A percentile compares a stretch with the other conserved stretches of the same genome.
phyloP scores from a whole-genome alignment of 2,329 filamentous ascomycete genomes.

The Myrmaecium sp. region DNA sequence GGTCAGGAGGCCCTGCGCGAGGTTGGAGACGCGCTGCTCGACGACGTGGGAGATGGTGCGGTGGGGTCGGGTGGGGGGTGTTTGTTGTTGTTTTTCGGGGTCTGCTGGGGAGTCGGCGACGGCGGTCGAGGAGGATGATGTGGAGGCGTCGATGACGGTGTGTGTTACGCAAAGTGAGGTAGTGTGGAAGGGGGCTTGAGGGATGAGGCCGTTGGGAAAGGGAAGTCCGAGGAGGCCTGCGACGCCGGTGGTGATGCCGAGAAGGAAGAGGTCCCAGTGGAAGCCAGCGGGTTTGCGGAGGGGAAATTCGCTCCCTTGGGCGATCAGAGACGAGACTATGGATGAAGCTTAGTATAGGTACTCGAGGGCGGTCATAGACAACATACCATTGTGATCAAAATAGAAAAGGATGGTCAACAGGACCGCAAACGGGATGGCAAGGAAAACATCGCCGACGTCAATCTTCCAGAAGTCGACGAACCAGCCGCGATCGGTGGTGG shows the following conservation, averaged over 20 bases:
- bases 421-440: slow-evolving; percentile 74
- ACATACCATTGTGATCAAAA: slow-evolving; percentile 57
- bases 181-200: slow-evolving; percentile 43
- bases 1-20: slow-evolving; percentile 36
- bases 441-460: slow-evolving; percentile 53
- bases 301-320: slow-evolving; percentile 38
- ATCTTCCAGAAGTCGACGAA: slow-evolving; percentile 72
- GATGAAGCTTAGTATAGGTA: neutral
- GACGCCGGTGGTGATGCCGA: slow-evolving; percentile 38
- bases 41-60: slow-evolving; percentile 32
- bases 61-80: slow-evolving; percentile 20
- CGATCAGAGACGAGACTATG: slow-evolving; percentile 34
- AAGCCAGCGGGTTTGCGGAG: slow-evolving; percentile 42
- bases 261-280: slow-evolving; percentile 43
- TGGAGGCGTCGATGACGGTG: slow-evolving; percentile 15
- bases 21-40: slow-evolving; percentile 39
- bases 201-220: slow-evolving; percentile 41
- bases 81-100: slow-evolving; percentile 25
- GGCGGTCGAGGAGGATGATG: no score
- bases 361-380: neutral
- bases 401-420: slow-evolving; percentile 74
- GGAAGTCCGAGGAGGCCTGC: slow-evolving; percentile 39
- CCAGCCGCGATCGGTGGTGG: slow-evolving; percentile 58
- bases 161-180: slow-evolving; percentile 30
- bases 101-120: no score